These are phyloP conservation scores for Naganishia sp. DNA, from an alignment of 1,284 basidiomycete genomes.

Conservation along the genomic window DNA sequence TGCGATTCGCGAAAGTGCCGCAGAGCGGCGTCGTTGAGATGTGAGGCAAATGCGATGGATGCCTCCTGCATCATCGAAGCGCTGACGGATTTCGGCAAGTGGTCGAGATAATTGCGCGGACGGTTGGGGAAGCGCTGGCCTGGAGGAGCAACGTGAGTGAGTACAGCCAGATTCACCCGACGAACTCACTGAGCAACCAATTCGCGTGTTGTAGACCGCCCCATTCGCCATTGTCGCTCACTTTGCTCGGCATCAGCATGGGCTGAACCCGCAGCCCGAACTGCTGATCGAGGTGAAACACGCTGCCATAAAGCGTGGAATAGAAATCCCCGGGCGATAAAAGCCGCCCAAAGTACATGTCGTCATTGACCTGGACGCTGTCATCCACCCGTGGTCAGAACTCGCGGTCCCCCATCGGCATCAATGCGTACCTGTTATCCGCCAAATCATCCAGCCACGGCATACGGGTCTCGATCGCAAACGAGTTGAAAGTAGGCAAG, in stretches of 20 bases:
- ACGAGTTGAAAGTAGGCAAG: conserved; percentile 50
- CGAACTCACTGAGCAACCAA: conserved; percentile 40
- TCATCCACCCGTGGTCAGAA: not conserved
- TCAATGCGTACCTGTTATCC: conserved; percentile 31
- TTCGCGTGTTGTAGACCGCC: conserved; percentile 51
- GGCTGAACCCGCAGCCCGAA: conserved; percentile 46
- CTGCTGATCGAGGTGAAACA: conserved; percentile 45
- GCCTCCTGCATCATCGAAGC: conserved; percentile 48
- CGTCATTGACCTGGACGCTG: conserved; percentile 48
- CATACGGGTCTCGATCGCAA: conserved; percentile 48
- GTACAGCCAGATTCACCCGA: too few relatives aligned
- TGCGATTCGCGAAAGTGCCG: conserved; percentile 46
- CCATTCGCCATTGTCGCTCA: conserved; percentile 47
- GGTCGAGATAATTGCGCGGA: conserved; percentile 47
- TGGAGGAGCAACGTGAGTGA: not conserved
- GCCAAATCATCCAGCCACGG: conserved; percentile 48
- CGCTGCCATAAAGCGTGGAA: conserved; percentile 48
- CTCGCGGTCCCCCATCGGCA: not conserved
- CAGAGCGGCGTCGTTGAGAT: conserved; percentile 40
- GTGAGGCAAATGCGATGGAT: conserved; percentile 47
- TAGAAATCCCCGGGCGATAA: conserved; percentile 44
- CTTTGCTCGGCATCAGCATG: conserved; percentile 38
- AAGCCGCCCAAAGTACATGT: conserved; percentile 45
- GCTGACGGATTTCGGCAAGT: conserved; percentile 49
- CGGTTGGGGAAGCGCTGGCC: conserved; percentile 46